Base-by-base conservation (phyloP, 2,329 filamentous ascomycete species). In the Arthroderma sp. region DNA sequence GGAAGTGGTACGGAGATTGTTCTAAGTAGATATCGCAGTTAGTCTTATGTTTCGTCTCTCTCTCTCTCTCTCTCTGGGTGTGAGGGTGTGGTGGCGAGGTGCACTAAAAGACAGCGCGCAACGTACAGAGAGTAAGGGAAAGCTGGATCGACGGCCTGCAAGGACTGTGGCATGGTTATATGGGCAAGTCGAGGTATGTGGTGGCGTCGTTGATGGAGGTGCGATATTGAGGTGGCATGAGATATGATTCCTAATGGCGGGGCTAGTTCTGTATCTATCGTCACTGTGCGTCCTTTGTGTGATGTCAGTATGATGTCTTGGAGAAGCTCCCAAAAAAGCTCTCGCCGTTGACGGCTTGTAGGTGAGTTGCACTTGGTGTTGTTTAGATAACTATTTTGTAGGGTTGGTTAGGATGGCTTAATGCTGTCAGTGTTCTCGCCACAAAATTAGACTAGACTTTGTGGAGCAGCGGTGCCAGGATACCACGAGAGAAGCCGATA, bases 1-100 rank as follows among this genome's bases (percentile, higher is more conserved):
- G 91, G 91, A 68, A 97, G 86, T 47, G 93, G 91, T 59, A 93
- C 79, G 65, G 84, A 78, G 61, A 95, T 80, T 59, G 80, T 82
- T 67, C 58, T 60, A 39, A 17, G 21, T 33, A 39, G 11, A 11
- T 6, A 49, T 66, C 13, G 17, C 11, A 23, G 38, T 57, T 37
- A 44, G 58, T 35, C 9, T 25, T 9, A 15, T 41, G 17, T 35
- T 39, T 38, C 4, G 49, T 39, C 3, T 7, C 21, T n/a, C n/a
- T n/a, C n/a, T n/a, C n/a, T n/a, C n/a, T n/a, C n/a, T n/a, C n/a
- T n/a, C n/a, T n/a, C n/a, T n/a, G n/a, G n/a, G n/a, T n/a, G n/a
- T n/a, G n/a, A n/a, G 43, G 28, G 31, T 17, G 13, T 31, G 28
- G 43, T 47, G 43, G 37, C 8, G 17, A 39, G 2, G 15, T 37